phyloP scores from a whole-genome alignment of 2,329 filamentous ascomycete genomes.

The Chaetomiaceae sp. region DNA sequence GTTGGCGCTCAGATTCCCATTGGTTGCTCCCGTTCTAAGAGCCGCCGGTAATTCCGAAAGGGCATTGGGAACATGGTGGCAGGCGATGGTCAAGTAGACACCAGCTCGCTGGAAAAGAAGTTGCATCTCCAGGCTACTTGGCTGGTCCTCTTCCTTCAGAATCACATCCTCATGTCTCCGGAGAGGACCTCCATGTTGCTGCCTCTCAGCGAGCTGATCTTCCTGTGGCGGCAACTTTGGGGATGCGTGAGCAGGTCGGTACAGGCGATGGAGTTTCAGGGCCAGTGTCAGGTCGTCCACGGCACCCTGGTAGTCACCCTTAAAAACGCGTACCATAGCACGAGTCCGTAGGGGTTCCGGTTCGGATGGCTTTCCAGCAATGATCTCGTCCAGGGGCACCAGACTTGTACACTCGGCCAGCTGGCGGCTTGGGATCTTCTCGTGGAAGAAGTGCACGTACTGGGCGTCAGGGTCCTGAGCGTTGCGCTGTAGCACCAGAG shows the following conservation, averaged over 20 bases:
- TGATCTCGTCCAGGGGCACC: slow-evolving; percentile 60
- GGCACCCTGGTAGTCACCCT: slow-evolving; percentile 65
- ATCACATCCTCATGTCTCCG: slow-evolving; percentile 31
- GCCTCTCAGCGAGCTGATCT: slow-evolving; percentile 39
- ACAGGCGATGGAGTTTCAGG: slow-evolving; percentile 48
- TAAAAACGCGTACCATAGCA: slow-evolving; percentile 68
- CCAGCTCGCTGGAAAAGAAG: slow-evolving; percentile 70
- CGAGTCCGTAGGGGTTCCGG: slow-evolving; percentile 64
- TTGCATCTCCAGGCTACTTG: slow-evolving; percentile 67
- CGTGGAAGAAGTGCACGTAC: slow-evolving; percentile 90
- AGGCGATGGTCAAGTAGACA: slow-evolving; percentile 66
- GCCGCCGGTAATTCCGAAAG: slow-evolving; percentile 10
- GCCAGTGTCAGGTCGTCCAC: slow-evolving; percentile 64
- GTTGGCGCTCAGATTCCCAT: not conserved
- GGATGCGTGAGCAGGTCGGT: slow-evolving; percentile 45
- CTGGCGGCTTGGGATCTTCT: slow-evolving; percentile 74
- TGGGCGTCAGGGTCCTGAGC: slow-evolving; percentile 65
- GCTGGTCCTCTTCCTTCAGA: slow-evolving; percentile 50
- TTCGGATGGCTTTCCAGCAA: slow-evolving; percentile 56
- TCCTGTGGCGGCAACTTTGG: slow-evolving; percentile 36
- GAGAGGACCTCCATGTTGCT: slow-evolving; percentile 16
- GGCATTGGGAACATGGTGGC: slow-evolving; percentile 54
- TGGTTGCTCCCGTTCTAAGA: not conserved
- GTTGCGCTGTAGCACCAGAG: slow-evolving; percentile 64
- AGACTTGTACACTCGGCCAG: slow-evolving; percentile 67